Percentiles rank a stretch among this genome's conserved stretches.
Conservation (phyloP, 352 stramenopile species). For the Phytophthora lateralis region DNA sequence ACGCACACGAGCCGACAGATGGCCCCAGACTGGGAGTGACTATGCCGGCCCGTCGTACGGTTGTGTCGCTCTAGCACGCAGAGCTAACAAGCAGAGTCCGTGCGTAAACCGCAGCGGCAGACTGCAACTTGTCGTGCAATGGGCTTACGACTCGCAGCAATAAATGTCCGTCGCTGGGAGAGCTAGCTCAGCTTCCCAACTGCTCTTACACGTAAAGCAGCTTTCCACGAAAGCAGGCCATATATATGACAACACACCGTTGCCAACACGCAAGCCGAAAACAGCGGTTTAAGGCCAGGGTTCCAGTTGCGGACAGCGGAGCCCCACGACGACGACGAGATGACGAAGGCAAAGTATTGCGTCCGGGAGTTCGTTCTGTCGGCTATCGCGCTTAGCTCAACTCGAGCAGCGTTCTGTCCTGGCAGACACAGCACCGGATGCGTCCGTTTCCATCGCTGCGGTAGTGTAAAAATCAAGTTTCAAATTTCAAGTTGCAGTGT, state of each 20-base stretch:
- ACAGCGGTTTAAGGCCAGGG: conserved; percentile 6
- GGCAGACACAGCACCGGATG: no score
- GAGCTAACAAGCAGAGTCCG: not conserved
- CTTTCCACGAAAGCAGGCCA: conserved; percentile 23
- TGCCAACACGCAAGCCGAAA: conserved; percentile 8
- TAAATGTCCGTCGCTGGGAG: no score
- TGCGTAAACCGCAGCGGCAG: conserved; percentile 3
- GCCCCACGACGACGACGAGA: conserved; percentile 11
- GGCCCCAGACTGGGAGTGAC: conserved; percentile 17
- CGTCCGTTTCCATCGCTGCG: not conserved
- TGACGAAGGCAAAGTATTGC: conserved; percentile 2
- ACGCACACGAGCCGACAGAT: conserved; percentile 36
- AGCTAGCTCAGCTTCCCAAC: no score
- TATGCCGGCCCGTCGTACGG: conserved; percentile 23
- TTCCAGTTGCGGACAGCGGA: not conserved
- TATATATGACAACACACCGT: conserved; percentile 7
- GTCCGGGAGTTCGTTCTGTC: not conserved
- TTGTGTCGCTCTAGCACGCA: not conserved
- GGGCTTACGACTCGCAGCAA: no score
- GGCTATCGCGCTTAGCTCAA: not conserved
- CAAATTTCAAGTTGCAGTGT: conserved; percentile 30
- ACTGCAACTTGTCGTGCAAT: no score
- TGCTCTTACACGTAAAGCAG: not conserved
- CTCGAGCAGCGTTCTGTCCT: no score
- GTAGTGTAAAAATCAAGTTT: conserved; percentile 11